Evolutionary conservation across 768 basidiomycete genomes (phyloP).

Genomic region (Paxillus involutus): DNA sequence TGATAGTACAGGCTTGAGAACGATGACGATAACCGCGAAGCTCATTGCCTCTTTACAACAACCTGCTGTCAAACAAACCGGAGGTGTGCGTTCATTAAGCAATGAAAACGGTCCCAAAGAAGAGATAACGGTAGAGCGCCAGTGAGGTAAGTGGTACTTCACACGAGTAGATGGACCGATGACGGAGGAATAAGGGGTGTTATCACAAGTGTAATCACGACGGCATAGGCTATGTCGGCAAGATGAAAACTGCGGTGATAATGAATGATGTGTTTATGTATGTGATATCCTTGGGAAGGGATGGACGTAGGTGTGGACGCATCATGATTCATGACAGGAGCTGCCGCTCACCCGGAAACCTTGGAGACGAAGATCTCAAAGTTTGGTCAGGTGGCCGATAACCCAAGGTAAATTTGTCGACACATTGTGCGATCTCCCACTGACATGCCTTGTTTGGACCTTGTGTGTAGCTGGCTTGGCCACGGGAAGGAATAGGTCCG

Average conservation of each 20-base stretch:
- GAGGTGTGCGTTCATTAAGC: constrained; percentile 7
- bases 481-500: constrained; percentile 5
- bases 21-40: constrained; percentile 19
- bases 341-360: constrained; percentile 8
- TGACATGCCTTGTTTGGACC: constrained; percentile 12
- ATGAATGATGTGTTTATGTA: neutral
- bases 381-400: constrained; percentile 15
- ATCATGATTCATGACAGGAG: constrained; percentile 13
- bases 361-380: constrained; percentile 18
- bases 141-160: constrained; percentile 9
- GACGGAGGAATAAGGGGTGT: neutral
- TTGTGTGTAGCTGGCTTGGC: constrained; percentile 20
- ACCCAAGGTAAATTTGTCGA: constrained; percentile 10
- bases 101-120: neutral
- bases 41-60: neutral
- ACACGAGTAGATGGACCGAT: constrained; percentile 9
- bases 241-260: neutral
- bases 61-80: constrained; percentile 2
- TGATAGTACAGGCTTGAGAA: constrained; percentile 19
- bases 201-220: neutral
- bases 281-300: neutral
- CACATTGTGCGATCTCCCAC: constrained; percentile 9
- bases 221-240: neutral
- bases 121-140: neutral
- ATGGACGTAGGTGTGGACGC: neutral